A percentile compares a stretch with the other conserved stretches of the same genome.
Evolutionary conservation across 2,329 filamentous ascomycete species (phyloP).

Genomic region (Aureobasidium sp.): DNA sequence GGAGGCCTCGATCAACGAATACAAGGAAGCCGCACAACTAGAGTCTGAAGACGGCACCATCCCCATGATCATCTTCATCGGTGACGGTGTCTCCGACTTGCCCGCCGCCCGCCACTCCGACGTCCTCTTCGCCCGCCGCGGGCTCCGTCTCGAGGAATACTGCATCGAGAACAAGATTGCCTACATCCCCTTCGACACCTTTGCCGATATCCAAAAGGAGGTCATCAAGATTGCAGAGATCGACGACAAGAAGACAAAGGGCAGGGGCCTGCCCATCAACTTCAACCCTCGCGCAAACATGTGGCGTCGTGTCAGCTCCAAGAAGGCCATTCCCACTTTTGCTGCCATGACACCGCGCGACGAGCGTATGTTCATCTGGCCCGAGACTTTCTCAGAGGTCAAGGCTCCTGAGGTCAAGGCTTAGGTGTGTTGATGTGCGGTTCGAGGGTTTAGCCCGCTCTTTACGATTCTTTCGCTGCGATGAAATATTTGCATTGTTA

Average conservation of each 20-base stretch:
- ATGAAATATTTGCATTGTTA: conserved; percentile 2
- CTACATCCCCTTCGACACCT: conserved; percentile 59
- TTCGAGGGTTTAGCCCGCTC: too few relatives aligned
- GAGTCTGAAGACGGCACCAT: conserved; percentile 54
- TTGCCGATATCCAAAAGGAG: conserved; percentile 58
- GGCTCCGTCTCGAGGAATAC: conserved; percentile 59
- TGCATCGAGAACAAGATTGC: conserved; percentile 55
- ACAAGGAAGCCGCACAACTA: conserved; percentile 47
- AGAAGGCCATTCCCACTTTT: conserved; percentile 46
- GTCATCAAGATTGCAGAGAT: conserved; percentile 52
- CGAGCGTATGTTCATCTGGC: conserved; percentile 58
- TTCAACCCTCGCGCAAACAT: conserved; percentile 64
- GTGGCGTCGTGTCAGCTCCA: conserved; percentile 58
- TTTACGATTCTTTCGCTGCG: background rate
- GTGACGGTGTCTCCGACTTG: conserved; percentile 62
- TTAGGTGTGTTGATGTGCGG: background rate
- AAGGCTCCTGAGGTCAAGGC: conserved; percentile 12
- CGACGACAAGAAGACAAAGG: conserved; percentile 55
- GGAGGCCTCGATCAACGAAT: conserved; percentile 56
- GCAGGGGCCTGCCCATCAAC: conserved; percentile 50
- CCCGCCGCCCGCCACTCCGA: conserved; percentile 60
- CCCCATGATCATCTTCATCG: conserved; percentile 62
- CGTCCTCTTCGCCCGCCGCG: conserved; percentile 60
- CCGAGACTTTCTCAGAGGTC: conserved; percentile 43
- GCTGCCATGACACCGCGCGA: conserved; percentile 44